Evolutionary conservation across 1,139 yeast species (phyloP).

Genomic region (Zhuliangozyma parablackwelliae): DNA sequence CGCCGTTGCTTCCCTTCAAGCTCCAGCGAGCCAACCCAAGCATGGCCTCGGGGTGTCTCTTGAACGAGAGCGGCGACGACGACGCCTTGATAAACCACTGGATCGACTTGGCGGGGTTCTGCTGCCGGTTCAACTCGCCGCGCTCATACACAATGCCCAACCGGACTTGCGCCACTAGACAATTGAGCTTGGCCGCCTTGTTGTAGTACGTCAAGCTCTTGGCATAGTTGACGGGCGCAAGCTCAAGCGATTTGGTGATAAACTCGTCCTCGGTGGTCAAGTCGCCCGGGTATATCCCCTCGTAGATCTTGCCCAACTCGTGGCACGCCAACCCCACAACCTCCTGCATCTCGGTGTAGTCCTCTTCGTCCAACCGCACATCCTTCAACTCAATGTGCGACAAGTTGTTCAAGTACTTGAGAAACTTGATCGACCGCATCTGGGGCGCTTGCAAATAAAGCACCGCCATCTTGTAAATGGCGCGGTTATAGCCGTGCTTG

Average conservation of each 20-base stretch:
- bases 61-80: constrained; percentile 41
- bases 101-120: constrained; percentile 70
- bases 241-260: constrained; percentile 28
- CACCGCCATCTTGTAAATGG: constrained; percentile 40
- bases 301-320: constrained; percentile 67
- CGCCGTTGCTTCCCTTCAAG: constrained; percentile 71
- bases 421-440: constrained; percentile 32
- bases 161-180: constrained; percentile 79
- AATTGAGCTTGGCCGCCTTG: constrained; percentile 71
- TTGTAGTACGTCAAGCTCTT: constrained; percentile 66
- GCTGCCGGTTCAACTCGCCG: constrained; percentile 67
- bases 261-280: constrained; percentile 35
- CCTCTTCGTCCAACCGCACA: constrained; percentile 36
- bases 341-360: constrained; percentile 39
- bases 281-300: constrained; percentile 55
- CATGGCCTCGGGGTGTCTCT: constrained; percentile 83
- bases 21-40: constrained; percentile 92
- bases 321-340: constrained; percentile 40
- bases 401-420: constrained; percentile 35
- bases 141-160: constrained; percentile 84
- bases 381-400: constrained; percentile 33
- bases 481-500: constrained; percentile 40
- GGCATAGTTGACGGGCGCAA: constrained; percentile 48
- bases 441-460: constrained; percentile 34
- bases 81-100: constrained; percentile 91